Conservation (phyloP, 306 rosid species). For the Vicia sativa region DNA sequence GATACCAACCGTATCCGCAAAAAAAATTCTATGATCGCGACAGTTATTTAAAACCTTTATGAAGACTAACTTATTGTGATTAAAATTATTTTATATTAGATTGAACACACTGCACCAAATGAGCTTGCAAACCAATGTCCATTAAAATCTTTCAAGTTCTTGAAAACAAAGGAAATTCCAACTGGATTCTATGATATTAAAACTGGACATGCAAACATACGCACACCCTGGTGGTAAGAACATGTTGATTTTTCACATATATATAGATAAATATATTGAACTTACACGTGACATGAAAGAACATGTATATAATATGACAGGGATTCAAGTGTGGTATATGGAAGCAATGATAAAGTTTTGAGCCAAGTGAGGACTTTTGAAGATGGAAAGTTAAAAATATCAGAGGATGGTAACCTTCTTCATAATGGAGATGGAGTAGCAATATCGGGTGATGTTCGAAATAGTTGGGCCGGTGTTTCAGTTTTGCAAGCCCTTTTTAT, state of each 20-base stretch:
- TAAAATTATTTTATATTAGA: conserved; percentile 17
- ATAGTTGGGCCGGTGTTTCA: conserved; percentile 73
- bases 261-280: not conserved
- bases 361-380: conserved; percentile 48
- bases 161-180: conserved; percentile 51
- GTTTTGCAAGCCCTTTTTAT: conserved; percentile 58
- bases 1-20: too few species aligned
- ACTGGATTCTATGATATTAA: conserved; percentile 53
- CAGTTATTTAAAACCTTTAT: too few species aligned
- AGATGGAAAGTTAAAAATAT: conserved; percentile 63
- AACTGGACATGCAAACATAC: conserved; percentile 41
- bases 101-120: conserved; percentile 49
- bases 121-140: conserved; percentile 58
- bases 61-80: too few species aligned
- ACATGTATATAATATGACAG: conserved; percentile 5
- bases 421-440: conserved; percentile 56
- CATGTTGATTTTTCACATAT: too few species aligned
- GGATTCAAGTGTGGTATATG: conserved; percentile 69
- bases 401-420: conserved; percentile 47
- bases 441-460: conserved; percentile 56
- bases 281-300: not conserved
- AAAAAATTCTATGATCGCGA: too few species aligned
- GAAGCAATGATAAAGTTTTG: conserved; percentile 49
- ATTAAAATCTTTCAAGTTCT: conserved; percentile 57
- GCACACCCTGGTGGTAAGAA: conserved; percentile 68